phyloP scores from a whole-genome alignment of 2,329 filamentous ascomycete species.

The Ophiostoma ulmi region DNA sequence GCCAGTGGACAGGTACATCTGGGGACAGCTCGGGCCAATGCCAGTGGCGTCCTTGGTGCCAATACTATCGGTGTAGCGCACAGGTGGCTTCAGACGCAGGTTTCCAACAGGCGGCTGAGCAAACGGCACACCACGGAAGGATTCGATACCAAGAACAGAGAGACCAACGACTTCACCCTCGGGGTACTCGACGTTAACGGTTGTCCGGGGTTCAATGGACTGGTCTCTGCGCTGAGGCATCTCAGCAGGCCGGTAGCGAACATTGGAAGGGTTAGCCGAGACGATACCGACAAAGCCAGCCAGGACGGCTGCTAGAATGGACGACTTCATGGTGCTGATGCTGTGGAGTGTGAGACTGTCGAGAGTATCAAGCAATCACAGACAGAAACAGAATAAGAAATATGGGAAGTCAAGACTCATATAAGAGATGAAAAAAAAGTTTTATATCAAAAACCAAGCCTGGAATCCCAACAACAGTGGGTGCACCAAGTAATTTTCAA shows the following conservation, averaged over 20 bases:
- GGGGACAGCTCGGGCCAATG: constrained; percentile 60
- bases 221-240: constrained; percentile 5
- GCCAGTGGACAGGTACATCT: constrained; percentile 59
- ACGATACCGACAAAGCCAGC: neutral
- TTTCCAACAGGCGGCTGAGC: constrained; percentile 62
- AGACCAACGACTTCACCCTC: constrained; percentile 23
- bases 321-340: neutral
- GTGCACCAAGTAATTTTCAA: constrained; percentile 5
- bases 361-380: neutral
- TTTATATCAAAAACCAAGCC: neutral
- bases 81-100: constrained; percentile 65
- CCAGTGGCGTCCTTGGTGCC: constrained; percentile 59
- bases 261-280: neutral
- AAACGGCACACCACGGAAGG: constrained; percentile 70
- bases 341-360: neutral
- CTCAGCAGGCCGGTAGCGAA: constrained; percentile 1
- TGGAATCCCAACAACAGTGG: constrained; percentile 8
- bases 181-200: constrained; percentile 23
- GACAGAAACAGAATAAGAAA: neutral
- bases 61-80: constrained; percentile 49
- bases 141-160: constrained; percentile 48
- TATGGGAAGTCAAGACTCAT: neutral
- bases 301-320: neutral
- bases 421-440: neutral
- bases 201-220: constrained; percentile 1